Evolutionary conservation across 768 basidiomycete genomes (phyloP).

Genomic region (Leccinum fibrillosum): DNA sequence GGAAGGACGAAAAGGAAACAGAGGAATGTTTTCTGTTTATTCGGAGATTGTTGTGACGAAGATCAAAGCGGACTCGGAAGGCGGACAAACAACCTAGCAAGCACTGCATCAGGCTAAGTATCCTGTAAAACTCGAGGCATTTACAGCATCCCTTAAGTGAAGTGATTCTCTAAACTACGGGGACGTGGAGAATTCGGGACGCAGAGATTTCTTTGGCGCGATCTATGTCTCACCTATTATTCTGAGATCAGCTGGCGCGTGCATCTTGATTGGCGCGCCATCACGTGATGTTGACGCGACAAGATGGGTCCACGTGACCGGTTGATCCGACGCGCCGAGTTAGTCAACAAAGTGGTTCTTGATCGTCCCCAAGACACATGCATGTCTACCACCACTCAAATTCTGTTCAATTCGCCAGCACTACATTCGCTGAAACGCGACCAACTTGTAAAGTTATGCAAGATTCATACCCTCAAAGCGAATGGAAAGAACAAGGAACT

Average conservation of each 20-base stretch:
- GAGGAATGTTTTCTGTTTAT: conserved; percentile 12
- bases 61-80: conserved; percentile 8
- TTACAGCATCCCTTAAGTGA: neutral
- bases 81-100: conserved; percentile 7
- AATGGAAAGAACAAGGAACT: conserved; percentile 77
- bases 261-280: neutral
- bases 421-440: conserved; percentile 80
- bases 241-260: conserved; percentile 4
- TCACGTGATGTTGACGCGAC: conserved; percentile 15
- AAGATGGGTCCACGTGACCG: conserved; percentile 17
- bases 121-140: neutral
- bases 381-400: conserved; percentile 74
- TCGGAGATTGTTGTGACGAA: conserved; percentile 3
- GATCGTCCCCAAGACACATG: neutral
- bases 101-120: neutral
- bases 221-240: conserved; percentile 17
- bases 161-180: neutral
- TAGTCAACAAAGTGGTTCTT: conserved; percentile 17
- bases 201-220: neutral
- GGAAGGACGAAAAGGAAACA: neutral
- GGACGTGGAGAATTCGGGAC: neutral
- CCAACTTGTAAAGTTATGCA: conserved; percentile 83
- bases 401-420: conserved; percentile 82
- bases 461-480: conserved; percentile 76
- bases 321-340: conserved; percentile 1